Base-by-base conservation (phyloP, 306 rosid genomes). In the Astragalus glycyphyllos region DNA sequence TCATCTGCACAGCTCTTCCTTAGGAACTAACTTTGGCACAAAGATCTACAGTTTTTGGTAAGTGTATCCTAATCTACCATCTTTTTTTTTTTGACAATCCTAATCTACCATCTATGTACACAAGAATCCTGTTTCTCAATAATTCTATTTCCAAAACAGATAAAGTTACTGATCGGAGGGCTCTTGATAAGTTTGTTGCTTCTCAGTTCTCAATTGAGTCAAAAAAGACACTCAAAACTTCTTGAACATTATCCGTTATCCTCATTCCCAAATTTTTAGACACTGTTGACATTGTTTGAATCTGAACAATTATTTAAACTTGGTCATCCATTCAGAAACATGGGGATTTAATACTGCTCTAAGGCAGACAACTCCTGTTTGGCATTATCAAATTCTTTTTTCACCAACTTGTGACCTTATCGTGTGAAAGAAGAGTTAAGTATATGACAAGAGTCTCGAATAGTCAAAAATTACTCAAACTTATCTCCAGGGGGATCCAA, bases 181-280 rank as follows among this genome's bases (percentile, higher is more conserved):
- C 79, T 15, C 81, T 94, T 69, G 98, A 94, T 80, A 94, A 90
- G 87, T 94, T 94, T 73, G 98, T 94, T 38, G 98, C 98, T 57
- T 94, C 98, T 12, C 97, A 94, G 14, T 57, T 94, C 98, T 12
- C 97, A 94, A 16, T 59, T 91, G 85, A 90, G 97, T 74, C 92
- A 86, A 29, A 96, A 81, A 49, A 20, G 23, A 20, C 23, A 20
- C 23, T 20, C 23, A 20, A 20, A 20, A 20, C 23, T 20, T 20
- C 23, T 20, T 20, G 23, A 20, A 20, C 23, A 20, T 20, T 20
- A 20, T 20, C 23, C 23, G 23, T 20, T 20, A 20, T 20, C 23
- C 23, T 20, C 23, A 20, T 20, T 20, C 23, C 23, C 23, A 20
- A 20, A 20, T 20, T 20, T 20, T 20, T 20, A 20, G 23, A 20